Percentiles rank a stretch among this genome's conserved stretches.
phyloP scores from a whole-genome alignment of 1,284 basidiomycete species.

The Quambalaria eucalypti region DNA sequence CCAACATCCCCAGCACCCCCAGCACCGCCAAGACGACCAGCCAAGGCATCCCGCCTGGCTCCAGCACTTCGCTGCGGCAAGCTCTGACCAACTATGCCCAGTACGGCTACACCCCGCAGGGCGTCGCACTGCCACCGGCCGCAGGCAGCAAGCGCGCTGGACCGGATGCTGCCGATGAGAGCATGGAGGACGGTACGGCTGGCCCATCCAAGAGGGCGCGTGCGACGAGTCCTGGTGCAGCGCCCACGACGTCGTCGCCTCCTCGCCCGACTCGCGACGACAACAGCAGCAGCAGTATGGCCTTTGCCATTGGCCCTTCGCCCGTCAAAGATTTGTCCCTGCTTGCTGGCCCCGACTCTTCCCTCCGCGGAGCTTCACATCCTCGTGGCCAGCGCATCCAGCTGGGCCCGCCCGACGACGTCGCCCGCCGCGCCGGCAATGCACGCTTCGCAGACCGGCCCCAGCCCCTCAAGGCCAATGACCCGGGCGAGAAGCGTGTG shows the following conservation, averaged over 20 bases:
- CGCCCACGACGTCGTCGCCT: too few species aligned
- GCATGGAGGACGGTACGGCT: background rate
- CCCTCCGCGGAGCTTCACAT: conserved; percentile 30
- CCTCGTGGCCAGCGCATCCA: conserved; percentile 18
- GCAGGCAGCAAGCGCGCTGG: background rate
- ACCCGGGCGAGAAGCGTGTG: conserved; percentile 39
- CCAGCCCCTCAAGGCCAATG: conserved; percentile 19
- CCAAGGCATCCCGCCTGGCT: conserved; percentile 28
- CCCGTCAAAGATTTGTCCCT: conserved; percentile 42
- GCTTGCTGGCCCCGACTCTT: conserved; percentile 21
- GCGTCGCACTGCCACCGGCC: conserved; percentile 15
- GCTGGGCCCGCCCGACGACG: conserved; percentile 21
- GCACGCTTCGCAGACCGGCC: conserved; percentile 43
- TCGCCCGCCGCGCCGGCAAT: conserved; percentile 14
- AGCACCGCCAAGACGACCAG: background rate
- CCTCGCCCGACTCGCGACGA: background rate
- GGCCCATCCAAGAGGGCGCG: background rate
- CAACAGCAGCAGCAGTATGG: background rate
- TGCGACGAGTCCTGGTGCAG: background rate
- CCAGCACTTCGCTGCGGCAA: conserved; percentile 21
- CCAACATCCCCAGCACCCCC: conserved; percentile 9
- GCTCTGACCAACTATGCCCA: conserved; percentile 27
- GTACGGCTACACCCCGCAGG: conserved; percentile 34
- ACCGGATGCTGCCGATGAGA: background rate
- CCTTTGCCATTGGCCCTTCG: conserved; percentile 15